These are phyloP conservation scores for Calocybe gangraenosa DNA, from an alignment of 768 basidiomycete genomes.

Conservation along the genomic window DNA sequence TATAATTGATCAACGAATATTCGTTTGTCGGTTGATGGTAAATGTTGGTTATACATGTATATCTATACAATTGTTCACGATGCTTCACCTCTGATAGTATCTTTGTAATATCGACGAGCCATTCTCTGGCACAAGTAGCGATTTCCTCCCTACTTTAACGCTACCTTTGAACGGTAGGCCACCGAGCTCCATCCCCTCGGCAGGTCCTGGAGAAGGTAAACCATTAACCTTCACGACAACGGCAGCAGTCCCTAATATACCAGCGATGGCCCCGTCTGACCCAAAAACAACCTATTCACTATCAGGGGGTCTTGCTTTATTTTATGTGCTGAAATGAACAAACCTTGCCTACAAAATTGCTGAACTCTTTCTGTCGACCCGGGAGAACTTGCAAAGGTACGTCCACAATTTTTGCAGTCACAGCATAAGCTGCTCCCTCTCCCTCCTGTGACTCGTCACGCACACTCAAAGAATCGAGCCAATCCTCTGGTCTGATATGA, in stretches of 20 bases:
- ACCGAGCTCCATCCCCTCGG: slow-evolving; percentile 50
- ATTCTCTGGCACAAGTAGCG: not conserved
- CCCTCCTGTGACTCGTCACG: slow-evolving; percentile 37
- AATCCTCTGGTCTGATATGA: slow-evolving; percentile 66
- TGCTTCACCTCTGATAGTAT: not conserved
- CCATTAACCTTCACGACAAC: slow-evolving; percentile 59
- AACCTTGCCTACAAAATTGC: slow-evolving; percentile 75
- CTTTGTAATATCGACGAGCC: no score
- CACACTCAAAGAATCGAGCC: slow-evolving; percentile 48
- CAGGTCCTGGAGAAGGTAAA: slow-evolving; percentile 41
- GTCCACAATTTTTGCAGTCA: slow-evolving; percentile 65
- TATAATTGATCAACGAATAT: slow-evolving; percentile 37
- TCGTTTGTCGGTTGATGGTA: not conserved
- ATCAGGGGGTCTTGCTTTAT: no score
- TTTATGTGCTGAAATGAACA: not conserved
- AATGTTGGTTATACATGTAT: not conserved
- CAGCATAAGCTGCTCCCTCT: slow-evolving; percentile 50
- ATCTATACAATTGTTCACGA: not conserved
- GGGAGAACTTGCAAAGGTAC: slow-evolving; percentile 77
- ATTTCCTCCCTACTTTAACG: slow-evolving; percentile 62
- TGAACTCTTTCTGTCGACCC: slow-evolving; percentile 72
- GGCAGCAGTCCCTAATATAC: slow-evolving; percentile 59
- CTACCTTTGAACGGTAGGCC: slow-evolving; percentile 67
- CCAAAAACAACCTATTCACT: slow-evolving; percentile 61
- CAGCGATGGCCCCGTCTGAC: slow-evolving; percentile 60